Percentiles rank a stretch among this genome's conserved stretches.
Evolutionary conservation across 768 basidiomycete species (phyloP).

Genomic region (Pleurotus pulmonarius): DNA sequence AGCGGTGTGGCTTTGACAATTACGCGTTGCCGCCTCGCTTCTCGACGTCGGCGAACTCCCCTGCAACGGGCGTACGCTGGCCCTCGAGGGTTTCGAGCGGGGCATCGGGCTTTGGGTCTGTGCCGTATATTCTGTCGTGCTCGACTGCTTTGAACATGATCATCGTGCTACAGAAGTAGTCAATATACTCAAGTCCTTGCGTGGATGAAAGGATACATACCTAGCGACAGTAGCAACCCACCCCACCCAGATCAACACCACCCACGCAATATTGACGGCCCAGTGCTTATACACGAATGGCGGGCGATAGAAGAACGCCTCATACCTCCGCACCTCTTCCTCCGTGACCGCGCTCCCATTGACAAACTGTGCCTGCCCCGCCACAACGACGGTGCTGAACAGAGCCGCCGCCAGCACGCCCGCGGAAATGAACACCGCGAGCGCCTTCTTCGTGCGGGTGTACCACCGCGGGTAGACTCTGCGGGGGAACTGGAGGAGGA

Average conservation of each 20-base stretch:
- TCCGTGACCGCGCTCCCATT: constrained; percentile 18
- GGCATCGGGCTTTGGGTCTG: constrained; percentile 5
- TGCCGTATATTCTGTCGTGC: constrained; percentile 11
- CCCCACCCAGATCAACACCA: constrained; percentile 28
- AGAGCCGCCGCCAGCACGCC: constrained; percentile 24
- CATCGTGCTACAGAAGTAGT: constrained; percentile 6
- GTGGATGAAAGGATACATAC: constrained; percentile 10
- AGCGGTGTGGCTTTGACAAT: too few species aligned
- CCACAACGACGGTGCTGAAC: constrained; percentile 26
- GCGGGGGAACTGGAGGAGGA: constrained; percentile 30
- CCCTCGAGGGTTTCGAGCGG: neutral
- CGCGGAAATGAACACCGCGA: constrained; percentile 21
- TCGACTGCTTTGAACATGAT: constrained; percentile 12
- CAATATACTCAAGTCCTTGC: too few species aligned
- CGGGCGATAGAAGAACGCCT: constrained; percentile 19
- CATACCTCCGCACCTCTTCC: constrained; percentile 10
- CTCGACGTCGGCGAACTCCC: too few species aligned
- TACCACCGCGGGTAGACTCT: constrained; percentile 29
- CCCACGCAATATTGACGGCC: constrained; percentile 27
- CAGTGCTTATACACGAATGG: constrained; percentile 25
- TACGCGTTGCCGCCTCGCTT: too few species aligned
- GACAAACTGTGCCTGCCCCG: constrained; percentile 19
- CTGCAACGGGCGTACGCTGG: too few species aligned
- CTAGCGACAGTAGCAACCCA: constrained; percentile 22
- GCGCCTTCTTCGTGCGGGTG: constrained; percentile 14